Conservation (phyloP, 192 early-diverging fungal species). For the Coemansia sp. region DNA sequence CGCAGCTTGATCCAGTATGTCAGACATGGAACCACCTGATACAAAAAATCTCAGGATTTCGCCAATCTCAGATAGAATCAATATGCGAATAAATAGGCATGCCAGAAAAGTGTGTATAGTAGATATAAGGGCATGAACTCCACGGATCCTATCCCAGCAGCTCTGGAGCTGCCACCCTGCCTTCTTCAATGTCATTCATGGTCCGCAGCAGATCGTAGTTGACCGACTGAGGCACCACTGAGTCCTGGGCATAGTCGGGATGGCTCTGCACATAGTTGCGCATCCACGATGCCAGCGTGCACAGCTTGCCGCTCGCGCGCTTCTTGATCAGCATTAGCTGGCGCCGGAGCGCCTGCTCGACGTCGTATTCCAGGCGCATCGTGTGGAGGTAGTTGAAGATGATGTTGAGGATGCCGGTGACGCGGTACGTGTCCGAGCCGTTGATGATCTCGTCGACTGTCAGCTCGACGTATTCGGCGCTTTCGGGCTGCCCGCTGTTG, state of each 20-base stretch:
- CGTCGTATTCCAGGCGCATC: conserved; percentile 66
- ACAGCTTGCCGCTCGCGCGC: conserved; percentile 75
- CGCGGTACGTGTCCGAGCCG: conserved; percentile 59
- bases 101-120: background rate
- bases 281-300: conserved; percentile 89
- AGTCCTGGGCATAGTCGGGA: conserved; percentile 84
- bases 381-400: conserved; percentile 76
- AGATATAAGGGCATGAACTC: background rate
- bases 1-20: too few relatives aligned
- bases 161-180: conserved; percentile 28
- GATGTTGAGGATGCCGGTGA: conserved; percentile 77
- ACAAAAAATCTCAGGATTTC: too few relatives aligned
- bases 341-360: conserved; percentile 63
- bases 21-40: too few relatives aligned
- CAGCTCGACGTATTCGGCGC: conserved; percentile 68
- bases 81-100: background rate
- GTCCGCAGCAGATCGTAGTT: conserved; percentile 75
- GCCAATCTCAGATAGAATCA: too few relatives aligned
- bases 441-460: conserved; percentile 91
- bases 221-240: conserved; percentile 75
- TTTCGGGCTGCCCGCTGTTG: conserved; percentile 12
- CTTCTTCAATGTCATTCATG: conserved; percentile 49
- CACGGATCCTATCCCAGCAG: conserved; percentile 19
- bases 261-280: conserved; percentile 81
- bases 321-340: conserved; percentile 75